phyloP scores from a whole-genome alignment of 805 yeast genomes.

The Lipomyces yamanashiensis region DNA sequence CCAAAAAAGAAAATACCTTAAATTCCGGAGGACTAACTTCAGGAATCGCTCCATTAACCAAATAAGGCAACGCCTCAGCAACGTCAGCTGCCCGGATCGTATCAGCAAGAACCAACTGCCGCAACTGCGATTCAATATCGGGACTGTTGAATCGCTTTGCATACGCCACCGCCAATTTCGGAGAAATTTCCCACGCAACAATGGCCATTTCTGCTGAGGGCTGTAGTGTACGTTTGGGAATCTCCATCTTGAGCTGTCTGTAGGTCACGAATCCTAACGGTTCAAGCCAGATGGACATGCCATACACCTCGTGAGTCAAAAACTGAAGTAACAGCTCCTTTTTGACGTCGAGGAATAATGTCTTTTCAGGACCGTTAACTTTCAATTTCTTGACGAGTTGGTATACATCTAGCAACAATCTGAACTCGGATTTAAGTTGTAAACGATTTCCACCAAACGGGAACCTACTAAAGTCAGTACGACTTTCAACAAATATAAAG shows the following conservation, averaged over 20 bases:
- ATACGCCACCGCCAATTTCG: constrained; percentile 72
- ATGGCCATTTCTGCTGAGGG: constrained; percentile 31
- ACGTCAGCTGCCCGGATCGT: constrained; percentile 64
- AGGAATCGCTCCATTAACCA: constrained; percentile 45
- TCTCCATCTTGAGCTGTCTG: constrained; percentile 26
- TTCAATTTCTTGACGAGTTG: constrained; percentile 40
- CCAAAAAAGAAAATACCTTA: constrained; percentile 15
- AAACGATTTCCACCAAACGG: constrained; percentile 86
- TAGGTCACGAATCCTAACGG: constrained; percentile 53
- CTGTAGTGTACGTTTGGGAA: constrained; percentile 31
- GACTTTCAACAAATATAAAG: neutral
- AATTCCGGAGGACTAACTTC: constrained; percentile 20
- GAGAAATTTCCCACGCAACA: constrained; percentile 66
- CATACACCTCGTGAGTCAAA: constrained; percentile 74
- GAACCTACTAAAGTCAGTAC: constrained; percentile 45
- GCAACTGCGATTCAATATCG: constrained; percentile 49
- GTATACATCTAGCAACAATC: constrained; percentile 60
- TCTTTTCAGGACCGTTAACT: constrained; percentile 20
- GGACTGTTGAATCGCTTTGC: constrained; percentile 59
- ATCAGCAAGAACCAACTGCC: constrained; percentile 54
- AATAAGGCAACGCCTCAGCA: constrained; percentile 63
- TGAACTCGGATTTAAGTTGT: constrained; percentile 70
- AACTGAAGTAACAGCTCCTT: constrained; percentile 63
- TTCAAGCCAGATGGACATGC: constrained; percentile 76
- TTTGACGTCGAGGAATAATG: constrained; percentile 51